Evolutionary conservation across 1,284 basidiomycete genomes (phyloP).

Genomic region (Schizophyllum amplum): DNA sequence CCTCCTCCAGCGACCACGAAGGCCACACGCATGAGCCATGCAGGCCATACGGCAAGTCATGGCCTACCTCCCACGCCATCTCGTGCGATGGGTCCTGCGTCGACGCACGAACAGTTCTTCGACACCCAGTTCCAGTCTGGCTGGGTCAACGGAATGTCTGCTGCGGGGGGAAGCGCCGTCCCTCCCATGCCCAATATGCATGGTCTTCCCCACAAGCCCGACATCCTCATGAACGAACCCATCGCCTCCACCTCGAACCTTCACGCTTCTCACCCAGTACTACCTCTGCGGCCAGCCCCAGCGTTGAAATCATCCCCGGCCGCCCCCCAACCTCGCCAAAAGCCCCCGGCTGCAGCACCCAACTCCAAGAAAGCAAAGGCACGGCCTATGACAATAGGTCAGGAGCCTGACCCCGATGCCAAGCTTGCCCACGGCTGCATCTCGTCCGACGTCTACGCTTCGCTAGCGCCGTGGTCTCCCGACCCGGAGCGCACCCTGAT

Average conservation of each 20-base stretch:
- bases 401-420: background rate
- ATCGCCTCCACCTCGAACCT: background rate
- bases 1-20: background rate
- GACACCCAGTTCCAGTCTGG: background rate
- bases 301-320: background rate
- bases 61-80: background rate
- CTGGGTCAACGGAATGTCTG: background rate
- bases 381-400: background rate
- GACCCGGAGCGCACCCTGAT: slow-evolving; percentile 45
- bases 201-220: background rate
- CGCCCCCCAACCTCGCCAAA: background rate
- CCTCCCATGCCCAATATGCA: background rate
- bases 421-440: background rate
- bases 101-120: background rate
- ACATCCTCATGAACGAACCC: background rate
- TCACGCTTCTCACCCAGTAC: background rate
- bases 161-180: no score
- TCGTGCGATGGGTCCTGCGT: background rate
- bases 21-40: background rate
- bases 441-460: background rate
- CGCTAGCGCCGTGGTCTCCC: slow-evolving; percentile 23
- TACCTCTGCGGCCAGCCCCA: background rate
- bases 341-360: background rate
- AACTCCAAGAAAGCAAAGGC: background rate
- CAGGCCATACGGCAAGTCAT: background rate